A percentile compares a stretch with the other conserved stretches of the same genome.
These are phyloP conservation scores for Umbelopsis sp. DNA, from an alignment of 192 early-diverging fungal genomes.

Conservation along the genomic window DNA sequence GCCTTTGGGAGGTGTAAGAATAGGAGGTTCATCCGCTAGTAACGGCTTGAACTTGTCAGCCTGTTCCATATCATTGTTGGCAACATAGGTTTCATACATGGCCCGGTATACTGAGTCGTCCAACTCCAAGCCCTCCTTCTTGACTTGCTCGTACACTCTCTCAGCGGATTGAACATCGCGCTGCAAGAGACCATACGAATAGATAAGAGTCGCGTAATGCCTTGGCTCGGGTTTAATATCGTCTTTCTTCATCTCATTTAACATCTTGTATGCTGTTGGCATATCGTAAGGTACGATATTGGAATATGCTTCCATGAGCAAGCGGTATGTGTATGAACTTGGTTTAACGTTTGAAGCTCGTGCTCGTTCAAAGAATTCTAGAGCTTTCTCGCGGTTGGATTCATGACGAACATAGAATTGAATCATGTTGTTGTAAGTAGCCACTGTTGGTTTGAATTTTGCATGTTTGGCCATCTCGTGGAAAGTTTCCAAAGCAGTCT, in stretches of 20 bases:
- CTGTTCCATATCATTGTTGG: slow-evolving; percentile 38
- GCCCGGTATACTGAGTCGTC: slow-evolving; percentile 59
- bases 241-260: slow-evolving; percentile 46
- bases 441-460: slow-evolving; percentile 53
- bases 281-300: slow-evolving; percentile 60
- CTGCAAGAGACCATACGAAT: slow-evolving; percentile 58
- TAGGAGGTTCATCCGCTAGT: not conserved
- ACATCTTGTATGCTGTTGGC: slow-evolving; percentile 49
- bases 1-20: not conserved
- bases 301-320: slow-evolving; percentile 59
- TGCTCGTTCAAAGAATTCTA: slow-evolving; percentile 54
- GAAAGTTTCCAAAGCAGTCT: slow-evolving; percentile 48
- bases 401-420: slow-evolving; percentile 64
- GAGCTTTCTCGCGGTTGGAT: slow-evolving; percentile 47
- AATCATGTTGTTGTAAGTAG: slow-evolving; percentile 62
- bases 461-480: slow-evolving; percentile 49
- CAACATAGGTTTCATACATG: slow-evolving; percentile 56
- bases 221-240: slow-evolving; percentile 45
- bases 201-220: slow-evolving; percentile 57
- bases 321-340: slow-evolving; percentile 56
- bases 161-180: slow-evolving; percentile 48
- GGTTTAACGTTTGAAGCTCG: slow-evolving; percentile 46
- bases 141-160: slow-evolving; percentile 47
- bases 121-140: slow-evolving; percentile 32
- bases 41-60: slow-evolving; percentile 34